phyloP scores from a whole-genome alignment of 2,329 filamentous ascomycete genomes.

The Myriosclerotinia duriaeana region DNA sequence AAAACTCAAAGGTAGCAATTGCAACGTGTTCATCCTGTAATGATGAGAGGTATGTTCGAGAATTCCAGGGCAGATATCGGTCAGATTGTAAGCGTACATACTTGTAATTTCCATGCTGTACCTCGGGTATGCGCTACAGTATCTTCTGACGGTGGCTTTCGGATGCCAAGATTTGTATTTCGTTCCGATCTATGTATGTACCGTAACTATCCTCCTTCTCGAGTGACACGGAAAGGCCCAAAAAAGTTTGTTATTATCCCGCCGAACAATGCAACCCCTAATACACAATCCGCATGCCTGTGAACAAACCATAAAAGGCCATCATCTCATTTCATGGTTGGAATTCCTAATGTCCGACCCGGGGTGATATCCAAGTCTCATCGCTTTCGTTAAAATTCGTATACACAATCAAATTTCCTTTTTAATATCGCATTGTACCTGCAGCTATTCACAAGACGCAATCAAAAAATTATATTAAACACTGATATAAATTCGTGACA shows the following conservation, averaged over 20 bases:
- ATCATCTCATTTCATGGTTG: constrained; percentile 10
- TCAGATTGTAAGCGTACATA: constrained; percentile 6
- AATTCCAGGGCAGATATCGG: background rate
- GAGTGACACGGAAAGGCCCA: background rate
- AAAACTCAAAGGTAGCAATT: constrained; percentile 1
- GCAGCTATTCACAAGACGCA: constrained; percentile 17
- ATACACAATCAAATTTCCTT: constrained; percentile 18
- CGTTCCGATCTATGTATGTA: constrained; percentile 12
- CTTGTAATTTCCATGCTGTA: background rate
- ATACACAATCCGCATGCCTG: background rate
- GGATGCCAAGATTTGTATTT: constrained; percentile 5
- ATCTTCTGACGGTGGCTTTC: background rate
- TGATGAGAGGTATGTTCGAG: background rate
- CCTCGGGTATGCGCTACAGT: background rate
- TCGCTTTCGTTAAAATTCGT: background rate
- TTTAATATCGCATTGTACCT: constrained; percentile 13
- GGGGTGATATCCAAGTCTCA: background rate
- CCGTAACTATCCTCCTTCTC: background rate
- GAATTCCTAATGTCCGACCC: background rate
- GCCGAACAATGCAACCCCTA: background rate
- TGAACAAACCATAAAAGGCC: background rate
- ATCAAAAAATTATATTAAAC: constrained; percentile 24
- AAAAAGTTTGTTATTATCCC: constrained; percentile 1
- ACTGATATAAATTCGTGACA: background rate
- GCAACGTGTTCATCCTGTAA: constrained; percentile 1